Conservation (phyloP, 768 basidiomycete genomes). For the Trametes meyenii region DNA sequence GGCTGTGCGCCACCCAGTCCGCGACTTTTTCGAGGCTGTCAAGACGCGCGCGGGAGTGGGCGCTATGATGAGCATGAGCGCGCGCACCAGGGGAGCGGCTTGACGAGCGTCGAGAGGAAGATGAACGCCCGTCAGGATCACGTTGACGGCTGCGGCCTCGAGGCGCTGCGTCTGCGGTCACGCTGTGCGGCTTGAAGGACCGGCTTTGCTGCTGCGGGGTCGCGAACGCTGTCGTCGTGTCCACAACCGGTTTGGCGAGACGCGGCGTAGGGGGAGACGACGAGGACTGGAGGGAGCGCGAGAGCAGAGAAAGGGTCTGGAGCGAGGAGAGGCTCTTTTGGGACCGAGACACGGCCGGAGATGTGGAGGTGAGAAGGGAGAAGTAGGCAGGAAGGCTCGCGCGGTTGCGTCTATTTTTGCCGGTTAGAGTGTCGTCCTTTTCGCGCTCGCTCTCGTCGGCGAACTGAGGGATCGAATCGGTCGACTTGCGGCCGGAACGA, state of each 20-base stretch:
- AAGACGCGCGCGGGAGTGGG: conserved; percentile 27
- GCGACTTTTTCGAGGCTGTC: conserved; percentile 48
- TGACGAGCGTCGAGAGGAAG: conserved; percentile 28
- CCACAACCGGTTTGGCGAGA: conserved; percentile 28
- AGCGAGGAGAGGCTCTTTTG: conserved; percentile 24
- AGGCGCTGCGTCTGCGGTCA: conserved; percentile 19
- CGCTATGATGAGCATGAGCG: conserved; percentile 15
- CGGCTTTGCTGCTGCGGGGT: conserved; percentile 19
- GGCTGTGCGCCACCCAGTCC: conserved; percentile 48
- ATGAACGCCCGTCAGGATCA: conserved; percentile 30
- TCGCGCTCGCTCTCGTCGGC: conserved; percentile 32
- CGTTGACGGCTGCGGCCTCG: conserved; percentile 31
- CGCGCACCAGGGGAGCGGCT: conserved; percentile 28
- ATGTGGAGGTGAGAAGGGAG: conserved; percentile 57
- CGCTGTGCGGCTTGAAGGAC: conserved; percentile 11
- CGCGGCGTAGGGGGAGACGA: conserved; percentile 32
- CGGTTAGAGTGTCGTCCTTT: conserved; percentile 40
- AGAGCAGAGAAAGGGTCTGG: conserved; percentile 28
- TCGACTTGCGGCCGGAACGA: conserved; percentile 28
- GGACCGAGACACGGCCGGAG: conserved; percentile 22
- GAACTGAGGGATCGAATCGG: conserved; percentile 3
- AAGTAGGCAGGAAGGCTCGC: conserved; percentile 78
- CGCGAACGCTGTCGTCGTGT: conserved; percentile 26
- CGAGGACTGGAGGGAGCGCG: conserved; percentile 28
- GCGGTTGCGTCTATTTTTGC: conserved; percentile 56